Evolutionary conservation across 371 early-diverging fungal genomes (phyloP), one percentile per base, ranked within the genome.

Genomic region (Umbelopsis sp.): DNA sequence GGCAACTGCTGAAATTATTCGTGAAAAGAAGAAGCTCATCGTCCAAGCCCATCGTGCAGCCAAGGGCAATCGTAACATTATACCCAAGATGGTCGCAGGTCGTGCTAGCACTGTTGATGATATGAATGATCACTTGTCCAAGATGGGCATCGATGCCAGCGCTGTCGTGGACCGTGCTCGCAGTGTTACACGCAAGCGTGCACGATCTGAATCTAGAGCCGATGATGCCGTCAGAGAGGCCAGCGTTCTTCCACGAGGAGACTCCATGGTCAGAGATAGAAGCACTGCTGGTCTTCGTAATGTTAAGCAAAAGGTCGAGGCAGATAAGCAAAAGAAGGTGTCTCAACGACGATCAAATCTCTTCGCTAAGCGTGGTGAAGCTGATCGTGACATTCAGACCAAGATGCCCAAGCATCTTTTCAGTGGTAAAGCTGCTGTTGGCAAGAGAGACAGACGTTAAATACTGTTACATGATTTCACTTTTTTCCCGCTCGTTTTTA

Each of bases 341-440:
- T 81, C 87, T 35, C 93, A 94, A 75, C 88, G 91, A 67, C 83
- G 80, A 51, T 76, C 87, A 75, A 92, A 92, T 79, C 82, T 89
- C 73, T 75, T 87, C 68, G 98, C 96, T 69, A 93, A 92, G 75
- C 87, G 89, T 45, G 98, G 97, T 73, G 99, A 99, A 80, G 83
- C 96, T 35, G 99, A 99, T 77, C 89, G 99, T 74, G 81, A 77
- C 24, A 95, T 98, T 63, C 77, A 79, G 65, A 88, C 87, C 69
- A 96, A 96, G 88, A 92, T 90, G 93, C 99, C 99, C 67, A 97
- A 97, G 88, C 99, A 99, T 78, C 86, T 99, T 87, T 97, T 97
- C 79, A 82, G 94, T 48, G 96, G 97, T 75, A 99, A 99, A 87
- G 87, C 95, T 69, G 84, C 87, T 65, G 85, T 83, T 68, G 95